Evolutionary conservation across 345 rosid species (phyloP).

Genomic region (Psidium guajava): DNA sequence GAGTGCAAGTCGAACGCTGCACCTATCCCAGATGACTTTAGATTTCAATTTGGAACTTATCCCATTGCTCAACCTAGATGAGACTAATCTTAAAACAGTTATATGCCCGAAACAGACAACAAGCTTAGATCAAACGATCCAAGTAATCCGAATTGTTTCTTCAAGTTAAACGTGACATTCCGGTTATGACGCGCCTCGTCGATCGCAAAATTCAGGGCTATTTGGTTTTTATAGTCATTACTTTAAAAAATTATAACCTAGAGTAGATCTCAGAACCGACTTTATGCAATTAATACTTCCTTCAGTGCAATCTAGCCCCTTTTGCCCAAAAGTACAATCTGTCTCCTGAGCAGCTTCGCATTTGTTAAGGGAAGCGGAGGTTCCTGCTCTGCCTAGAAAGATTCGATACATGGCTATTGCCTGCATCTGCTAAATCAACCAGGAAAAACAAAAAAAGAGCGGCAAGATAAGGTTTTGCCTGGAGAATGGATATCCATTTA

Average conservation of each 20-base stretch:
- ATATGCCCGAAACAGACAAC: neutral
- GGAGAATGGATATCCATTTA: too few relatives aligned
- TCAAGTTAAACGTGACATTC: too few relatives aligned
- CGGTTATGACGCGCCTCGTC: neutral
- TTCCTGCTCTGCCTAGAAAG: neutral
- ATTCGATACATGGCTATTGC: too few relatives aligned
- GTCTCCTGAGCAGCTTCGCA: neutral
- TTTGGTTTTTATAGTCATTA: neutral
- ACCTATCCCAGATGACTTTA: neutral
- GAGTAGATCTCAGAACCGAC: neutral
- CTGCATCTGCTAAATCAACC: too few relatives aligned
- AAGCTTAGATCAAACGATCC: neutral
- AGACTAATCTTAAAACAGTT: neutral
- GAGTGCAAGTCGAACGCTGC: too few relatives aligned
- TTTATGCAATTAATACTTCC: neutral
- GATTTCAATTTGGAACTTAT: neutral
- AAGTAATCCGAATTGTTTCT: too few relatives aligned
- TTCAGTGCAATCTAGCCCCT: neutral
- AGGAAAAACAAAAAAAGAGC: too few relatives aligned
- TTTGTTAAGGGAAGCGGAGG: neutral
- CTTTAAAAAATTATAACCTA: neutral
- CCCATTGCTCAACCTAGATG: neutral
- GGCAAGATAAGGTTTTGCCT: too few relatives aligned
- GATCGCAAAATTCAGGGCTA: neutral
- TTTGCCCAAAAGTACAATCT: neutral